Evolutionary conservation across 2,329 filamentous ascomycete species (phyloP), one percentile per base, ranked within the genome.

Genomic region (Fusarium buharicum): DNA sequence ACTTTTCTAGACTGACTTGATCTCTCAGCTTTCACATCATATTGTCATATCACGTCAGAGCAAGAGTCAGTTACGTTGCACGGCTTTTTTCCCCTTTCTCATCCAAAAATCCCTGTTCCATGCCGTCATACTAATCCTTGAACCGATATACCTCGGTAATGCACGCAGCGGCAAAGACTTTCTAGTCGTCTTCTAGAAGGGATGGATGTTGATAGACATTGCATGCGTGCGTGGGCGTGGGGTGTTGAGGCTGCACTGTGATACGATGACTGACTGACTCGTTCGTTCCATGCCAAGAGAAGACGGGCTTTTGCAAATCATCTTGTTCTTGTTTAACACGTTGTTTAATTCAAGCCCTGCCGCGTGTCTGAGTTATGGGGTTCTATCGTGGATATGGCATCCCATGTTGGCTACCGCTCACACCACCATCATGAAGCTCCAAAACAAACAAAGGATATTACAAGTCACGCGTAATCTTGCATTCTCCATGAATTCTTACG

Each of bases 171-270:
- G 11, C 22, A 8, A 6, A 24, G 22, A 36, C 13, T 50, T 70
- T 70, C 65, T 67, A 64, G 60, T 56, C 51, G 47, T 59, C 43
- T 70, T 70, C 67, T 62, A 70, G 67, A 70, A 70, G 50, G 48
- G 43, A 18, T 12, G 18, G 22, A 18, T 12, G 18, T 17, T n/a
- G 18, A 46, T 17, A 33, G 22, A 40, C 12, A 39, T 12, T n/a
- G n/a, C n/a, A n/a, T n/a, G n/a, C n/a, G n/a, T n/a, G n/a, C n/a
- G n/a, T n/a, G n/a, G n/a, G 24, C 55, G 47, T 48, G 50, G 59
- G 46, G 38, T 16, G 22, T 36, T 36, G 40, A 43, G 30, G 46
- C 46, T 39, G 58, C 13, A 34, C 48, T 34, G 27, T 54, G 36
- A 50, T 34, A 38, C 48, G 37, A 64, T 59, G 49, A 45, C 60